Percentiles rank a stretch among this genome's conserved stretches.
Evolutionary conservation across 805 yeast genomes (phyloP).

Genomic region (Starmerella stellata): DNA sequence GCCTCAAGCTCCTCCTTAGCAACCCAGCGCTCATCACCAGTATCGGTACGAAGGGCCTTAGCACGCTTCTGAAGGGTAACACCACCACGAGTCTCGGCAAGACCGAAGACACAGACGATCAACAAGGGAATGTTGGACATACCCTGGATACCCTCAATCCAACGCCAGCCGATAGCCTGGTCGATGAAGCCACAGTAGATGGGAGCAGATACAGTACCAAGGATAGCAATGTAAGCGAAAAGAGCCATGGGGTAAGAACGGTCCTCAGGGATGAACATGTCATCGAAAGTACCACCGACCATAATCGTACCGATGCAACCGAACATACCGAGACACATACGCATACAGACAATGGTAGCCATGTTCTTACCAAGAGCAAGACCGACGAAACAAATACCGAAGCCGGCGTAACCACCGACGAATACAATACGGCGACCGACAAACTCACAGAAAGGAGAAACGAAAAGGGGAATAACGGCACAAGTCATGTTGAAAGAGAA

Average conservation of each 20-base stretch:
- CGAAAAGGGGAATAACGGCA: constrained; percentile 43
- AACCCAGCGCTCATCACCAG: constrained; percentile 31
- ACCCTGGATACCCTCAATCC: constrained; percentile 50
- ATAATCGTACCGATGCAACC: constrained; percentile 61
- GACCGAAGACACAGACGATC: constrained; percentile 28
- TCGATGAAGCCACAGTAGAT: constrained; percentile 42
- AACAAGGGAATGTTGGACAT: constrained; percentile 45
- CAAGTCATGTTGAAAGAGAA: constrained; percentile 43
- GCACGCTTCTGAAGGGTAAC: constrained; percentile 37
- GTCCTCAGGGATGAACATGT: constrained; percentile 41
- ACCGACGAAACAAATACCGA: constrained; percentile 27
- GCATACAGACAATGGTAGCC: constrained; percentile 44
- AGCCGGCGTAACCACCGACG: constrained; percentile 30
- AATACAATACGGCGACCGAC: constrained; percentile 40
- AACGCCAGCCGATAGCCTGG: constrained; percentile 45
- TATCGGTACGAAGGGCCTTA: constrained; percentile 31
- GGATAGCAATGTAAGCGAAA: constrained; percentile 38
- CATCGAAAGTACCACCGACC: constrained; percentile 64
- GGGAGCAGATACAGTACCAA: constrained; percentile 58
- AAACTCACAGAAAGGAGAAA: constrained; percentile 44
- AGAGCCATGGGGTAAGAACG: constrained; percentile 55
- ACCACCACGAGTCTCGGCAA: constrained; percentile 51
- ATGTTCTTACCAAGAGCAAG: constrained; percentile 40
- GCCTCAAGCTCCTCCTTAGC: constrained; percentile 61
- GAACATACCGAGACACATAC: constrained; percentile 52